Conservation (phyloP, 805 yeast genomes). For the Saccharomycopsis guyanensis region DNA sequence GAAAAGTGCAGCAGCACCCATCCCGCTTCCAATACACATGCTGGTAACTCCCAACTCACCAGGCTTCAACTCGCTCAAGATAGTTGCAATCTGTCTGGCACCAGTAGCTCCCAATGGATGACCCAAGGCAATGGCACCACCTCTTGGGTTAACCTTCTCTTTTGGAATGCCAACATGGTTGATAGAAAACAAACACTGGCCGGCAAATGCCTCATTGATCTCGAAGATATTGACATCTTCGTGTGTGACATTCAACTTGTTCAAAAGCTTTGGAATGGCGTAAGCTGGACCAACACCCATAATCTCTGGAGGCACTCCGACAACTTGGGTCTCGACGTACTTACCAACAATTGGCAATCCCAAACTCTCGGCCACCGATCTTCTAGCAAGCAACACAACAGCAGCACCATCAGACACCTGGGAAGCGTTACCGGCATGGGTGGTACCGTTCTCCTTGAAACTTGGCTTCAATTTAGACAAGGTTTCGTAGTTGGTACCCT, state of each 20-base stretch:
- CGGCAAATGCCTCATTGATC: slow-evolving; percentile 95
- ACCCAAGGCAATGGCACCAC: slow-evolving; percentile 96
- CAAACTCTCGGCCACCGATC: slow-evolving; percentile 72
- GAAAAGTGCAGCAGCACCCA: slow-evolving; percentile 93
- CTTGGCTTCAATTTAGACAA: slow-evolving; percentile 79
- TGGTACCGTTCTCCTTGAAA: slow-evolving; percentile 72
- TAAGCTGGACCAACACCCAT: slow-evolving; percentile 98
- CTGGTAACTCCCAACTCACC: slow-evolving; percentile 88
- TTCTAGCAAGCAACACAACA: slow-evolving; percentile 74
- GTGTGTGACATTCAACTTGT: slow-evolving; percentile 48
- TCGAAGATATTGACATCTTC: slow-evolving; percentile 73
- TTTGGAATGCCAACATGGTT: slow-evolving; percentile 56
- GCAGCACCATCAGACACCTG: slow-evolving; percentile 97
- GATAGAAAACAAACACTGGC: slow-evolving; percentile 79
- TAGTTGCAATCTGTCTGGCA: slow-evolving; percentile 87
- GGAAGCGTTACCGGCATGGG: slow-evolving; percentile 95
- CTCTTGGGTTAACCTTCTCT: slow-evolving; percentile 77
- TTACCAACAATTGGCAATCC: slow-evolving; percentile 71
- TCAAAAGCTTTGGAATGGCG: slow-evolving; percentile 82
- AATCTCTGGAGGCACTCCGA: slow-evolving; percentile 94
- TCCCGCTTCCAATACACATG: slow-evolving; percentile 98
- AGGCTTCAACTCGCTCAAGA: slow-evolving; percentile 67
- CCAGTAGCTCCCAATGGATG: slow-evolving; percentile 92
- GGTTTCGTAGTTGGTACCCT: slow-evolving; percentile 72
- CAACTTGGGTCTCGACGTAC: slow-evolving; percentile 68